Evolutionary conservation across 2,329 filamentous ascomycete species (phyloP).

Genomic region (Tolypocladium ophioglossoides): DNA sequence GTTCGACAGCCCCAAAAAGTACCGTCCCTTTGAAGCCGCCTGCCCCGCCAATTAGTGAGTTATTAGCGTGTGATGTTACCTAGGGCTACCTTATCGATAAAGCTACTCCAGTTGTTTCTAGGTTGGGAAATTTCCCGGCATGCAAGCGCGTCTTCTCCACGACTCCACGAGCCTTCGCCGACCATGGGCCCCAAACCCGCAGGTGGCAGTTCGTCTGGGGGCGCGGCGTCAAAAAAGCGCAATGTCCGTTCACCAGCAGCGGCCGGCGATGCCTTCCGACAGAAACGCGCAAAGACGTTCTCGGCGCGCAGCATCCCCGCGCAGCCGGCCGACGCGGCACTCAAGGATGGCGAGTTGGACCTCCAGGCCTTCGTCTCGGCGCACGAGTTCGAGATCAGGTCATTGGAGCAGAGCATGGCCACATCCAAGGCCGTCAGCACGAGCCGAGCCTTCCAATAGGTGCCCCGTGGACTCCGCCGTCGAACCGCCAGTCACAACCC

Average conservation of each 20-base stretch:
- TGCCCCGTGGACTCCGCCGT: slow-evolving; percentile 73
- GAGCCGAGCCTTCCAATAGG: slow-evolving; percentile 78
- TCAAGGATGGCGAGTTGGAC: slow-evolving; percentile 70
- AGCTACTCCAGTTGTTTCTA: neutral
- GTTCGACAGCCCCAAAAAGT: too few species aligned
- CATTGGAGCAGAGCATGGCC: slow-evolving; percentile 72
- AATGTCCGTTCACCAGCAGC: slow-evolving; percentile 10
- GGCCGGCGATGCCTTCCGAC: slow-evolving; percentile 13
- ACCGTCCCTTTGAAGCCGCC: too few species aligned
- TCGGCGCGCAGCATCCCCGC: slow-evolving; percentile 39
- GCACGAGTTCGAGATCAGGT: slow-evolving; percentile 80
- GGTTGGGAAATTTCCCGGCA: neutral
- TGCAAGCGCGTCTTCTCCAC: neutral
- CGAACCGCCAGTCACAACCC: slow-evolving; percentile 93
- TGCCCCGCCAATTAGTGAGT: too few species aligned
- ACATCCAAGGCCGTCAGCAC: slow-evolving; percentile 52
- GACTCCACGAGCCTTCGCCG: slow-evolving; percentile 6
- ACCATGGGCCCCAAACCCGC: slow-evolving; percentile 16
- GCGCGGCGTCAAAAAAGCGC: slow-evolving; percentile 15
- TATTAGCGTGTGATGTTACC: too few species aligned
- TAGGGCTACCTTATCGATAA: slow-evolving; percentile 8
- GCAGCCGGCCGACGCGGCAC: slow-evolving; percentile 38
- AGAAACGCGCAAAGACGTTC: slow-evolving; percentile 36
- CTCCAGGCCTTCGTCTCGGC: slow-evolving; percentile 75
- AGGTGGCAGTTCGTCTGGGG: slow-evolving; percentile 13